Evolutionary conservation across 495 filamentous ascomycete genomes (phyloP), one percentile per base, ranked within the genome.

Genomic region (Xylaria telfairii): DNA sequence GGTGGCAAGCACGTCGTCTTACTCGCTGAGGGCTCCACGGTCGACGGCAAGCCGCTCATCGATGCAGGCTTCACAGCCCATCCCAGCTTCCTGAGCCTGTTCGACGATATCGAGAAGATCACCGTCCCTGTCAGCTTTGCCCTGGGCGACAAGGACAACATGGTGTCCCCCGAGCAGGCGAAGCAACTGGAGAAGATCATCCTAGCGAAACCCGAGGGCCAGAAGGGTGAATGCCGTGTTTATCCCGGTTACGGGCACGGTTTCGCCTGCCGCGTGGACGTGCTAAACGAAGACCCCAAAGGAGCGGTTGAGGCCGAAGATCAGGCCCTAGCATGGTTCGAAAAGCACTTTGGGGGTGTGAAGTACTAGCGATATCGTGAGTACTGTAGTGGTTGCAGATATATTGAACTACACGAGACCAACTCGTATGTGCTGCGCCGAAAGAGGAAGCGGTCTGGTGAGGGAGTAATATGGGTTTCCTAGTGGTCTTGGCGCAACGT

Each of bases 41-140:
- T 42, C 1, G 64, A 66, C 59, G 64, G 59, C 56, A 47, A 67
- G 30, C 69, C 70, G 59, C 73, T 77, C 26, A 42, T 75, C 24
- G 71, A 77, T 49, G 73, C 63, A 42, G 73, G 67, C 44, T 77
- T 74, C 32, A 68, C 75, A 17, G 75, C 70, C 4, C 75, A 75
- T 59, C 75, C 75, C n/a, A 71, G 68, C 61, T 19, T 69, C 15
- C 61, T 75, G 9, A 34, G n/a, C 24, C 19, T 72, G 5, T 68
- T 66, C 0, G 71, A 7, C 4, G 75, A 77, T 19, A 61, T 75
- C 46, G 71, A 74, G 42, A 72, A 72, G 32, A 59, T 77, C 4
- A 37, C 49, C 3, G 42, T 61, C 32, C 75, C 75, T 26, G 75
- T 73, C 41, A 69, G 73, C 30, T 74, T 75, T 44, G 75, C 75